Evolutionary conservation across 768 basidiomycete genomes (phyloP), one percentile per base, ranked within the genome.

Genomic region (Clathrus columnatus): DNA sequence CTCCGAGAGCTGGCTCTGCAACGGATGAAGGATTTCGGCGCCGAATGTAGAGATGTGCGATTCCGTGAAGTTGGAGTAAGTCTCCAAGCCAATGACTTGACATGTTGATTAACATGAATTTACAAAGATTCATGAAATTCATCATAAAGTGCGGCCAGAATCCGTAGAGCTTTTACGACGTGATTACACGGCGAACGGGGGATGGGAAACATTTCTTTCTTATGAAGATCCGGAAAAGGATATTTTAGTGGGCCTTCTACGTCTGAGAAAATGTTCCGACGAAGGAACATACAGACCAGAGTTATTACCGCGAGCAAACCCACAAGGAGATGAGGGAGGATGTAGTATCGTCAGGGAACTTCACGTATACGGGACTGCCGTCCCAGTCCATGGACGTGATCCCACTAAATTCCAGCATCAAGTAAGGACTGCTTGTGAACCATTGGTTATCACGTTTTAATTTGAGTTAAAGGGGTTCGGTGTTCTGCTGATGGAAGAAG

Each of bases 121-220:
- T 51, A 50, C 48, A 60, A 63, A 95, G 92, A 89, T 98, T 57
- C 93, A 97, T 69, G 96, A 99, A 70, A 98, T 99, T 48, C 96
- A 99, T 67, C 86, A 96, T 74, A 94, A 95, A 72, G 91, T 98
- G 46, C 83, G 93, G 20, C 94, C 94, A 57, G 90, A 95, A 67
- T 87, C 90, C 16, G 88, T 96, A 50, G 96, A 99, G 69, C 83
- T 99, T 4, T 82, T 99, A 29, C 81, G 96, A 56, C 79, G 96
- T 41, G 96, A 99, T 67, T 99, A 99, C 68, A 74, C 87, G 2
- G 96, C 96, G 27, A 99, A 98, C 65, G 95, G 94, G 5, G 94
- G 96, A 46, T 99, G 96, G 96, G 96, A 99, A 72, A 98, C 96
- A 1, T 99, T 99, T 80, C 73, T 99, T 5, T 95, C 94, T 26